Evolutionary conservation across 768 basidiomycete genomes (phyloP), one percentile per base, ranked within the genome.

Genomic region (Saitozyma sp.): DNA sequence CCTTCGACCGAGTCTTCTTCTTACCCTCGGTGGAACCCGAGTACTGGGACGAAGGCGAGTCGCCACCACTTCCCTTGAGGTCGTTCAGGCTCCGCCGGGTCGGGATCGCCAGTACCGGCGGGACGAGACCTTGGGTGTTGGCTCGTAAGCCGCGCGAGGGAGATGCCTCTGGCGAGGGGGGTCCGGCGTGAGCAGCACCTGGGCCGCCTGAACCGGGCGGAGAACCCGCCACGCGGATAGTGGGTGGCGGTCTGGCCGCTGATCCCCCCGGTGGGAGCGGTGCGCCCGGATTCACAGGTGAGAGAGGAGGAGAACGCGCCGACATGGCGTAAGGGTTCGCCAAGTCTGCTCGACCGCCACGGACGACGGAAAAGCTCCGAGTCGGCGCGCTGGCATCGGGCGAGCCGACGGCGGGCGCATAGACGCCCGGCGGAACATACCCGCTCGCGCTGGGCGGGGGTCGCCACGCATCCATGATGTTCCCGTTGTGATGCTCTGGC

Each of bases 381-480:
- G 78, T 56, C 6, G 68, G 70, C 0, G 57, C 73, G 5, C 68
- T 67, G 45, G 40, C 52, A 45, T 64, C 29, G 79, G 49, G 63
- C 37, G 68, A 66, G 9, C 19, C 48, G 10, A 53, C 57, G 3
- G 67, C 54, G 6, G 72, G 72, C 11, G 61, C 64, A 48, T 61
- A 64, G 6, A 51, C 45, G 3, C 63, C 61, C 9, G 70, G 58
- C 19, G 67, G 58, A 8, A 43, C 52, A 54, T 68, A 69, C 14
- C 67, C 68, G 52, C 45, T 42, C n/a, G 59, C 9, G 17, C 14
- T n/a, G 45, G 61, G n/a, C 16, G 65, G 50, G 13, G 73, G 66
- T 40, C 54, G 41, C 91, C 92, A 95, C n/a, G 94, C 91, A 48
- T 88, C 88, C 91, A 97, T 95, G 73, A 97, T 96, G 11, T 90